Percentiles rank a stretch among this genome's conserved stretches.
Evolutionary conservation across 305 asterid species (phyloP).

Genomic region (Fraxinus sp.): DNA sequence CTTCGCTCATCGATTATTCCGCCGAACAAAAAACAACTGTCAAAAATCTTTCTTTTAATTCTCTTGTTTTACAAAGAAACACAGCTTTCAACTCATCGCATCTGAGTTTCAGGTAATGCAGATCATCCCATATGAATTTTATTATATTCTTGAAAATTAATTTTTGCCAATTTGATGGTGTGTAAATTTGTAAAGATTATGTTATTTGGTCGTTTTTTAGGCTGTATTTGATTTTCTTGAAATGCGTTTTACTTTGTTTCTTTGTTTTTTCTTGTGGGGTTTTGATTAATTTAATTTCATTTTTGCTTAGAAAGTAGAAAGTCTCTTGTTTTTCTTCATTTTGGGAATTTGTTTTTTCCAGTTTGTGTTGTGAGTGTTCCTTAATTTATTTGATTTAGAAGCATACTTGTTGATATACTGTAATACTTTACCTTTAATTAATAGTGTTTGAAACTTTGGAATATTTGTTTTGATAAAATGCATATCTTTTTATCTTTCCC

Average conservation of each 20-base stretch:
- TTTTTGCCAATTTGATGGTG: neutral
- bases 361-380: neutral
- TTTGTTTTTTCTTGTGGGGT: neutral
- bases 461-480: neutral
- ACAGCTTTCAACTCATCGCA: neutral
- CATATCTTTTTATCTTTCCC: neutral
- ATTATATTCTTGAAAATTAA: neutral
- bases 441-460: neutral
- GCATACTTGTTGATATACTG: constrained; percentile 3
- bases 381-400: constrained; percentile 8
- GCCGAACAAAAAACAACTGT: constrained; percentile 25
- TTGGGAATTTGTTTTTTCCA: constrained; percentile 10
- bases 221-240: constrained; percentile 13
- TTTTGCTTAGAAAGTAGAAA: neutral
- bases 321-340: neutral
- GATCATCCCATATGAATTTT: constrained; percentile 21
- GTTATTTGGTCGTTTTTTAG: neutral
- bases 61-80: neutral
- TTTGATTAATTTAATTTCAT: neutral
- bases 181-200: constrained; percentile 19
- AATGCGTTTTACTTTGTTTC: constrained; percentile 20
- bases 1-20: constrained; percentile 31
- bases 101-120: constrained; percentile 28
- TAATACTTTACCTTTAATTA: neutral
- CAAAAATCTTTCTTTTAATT: constrained; percentile 3